Evolutionary conservation across 495 filamentous ascomycete genomes (phyloP).

Genomic region (Viridothelium virens): DNA sequence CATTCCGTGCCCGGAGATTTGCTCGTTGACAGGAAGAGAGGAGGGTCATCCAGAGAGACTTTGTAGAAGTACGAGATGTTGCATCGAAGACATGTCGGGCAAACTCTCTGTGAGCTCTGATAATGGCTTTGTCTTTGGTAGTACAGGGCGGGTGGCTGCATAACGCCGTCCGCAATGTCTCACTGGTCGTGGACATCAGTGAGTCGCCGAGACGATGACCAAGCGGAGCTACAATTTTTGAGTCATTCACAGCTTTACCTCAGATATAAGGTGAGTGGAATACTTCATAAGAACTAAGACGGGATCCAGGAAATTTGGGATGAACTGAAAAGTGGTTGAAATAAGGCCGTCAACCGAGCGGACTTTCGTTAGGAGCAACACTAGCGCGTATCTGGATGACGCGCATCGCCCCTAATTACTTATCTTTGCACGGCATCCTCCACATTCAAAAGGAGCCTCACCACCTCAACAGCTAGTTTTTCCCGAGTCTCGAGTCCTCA

Average conservation of each 20-base stretch:
- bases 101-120: not conserved
- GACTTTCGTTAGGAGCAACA: not conserved
- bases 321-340: not conserved
- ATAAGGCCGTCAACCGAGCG: not conserved
- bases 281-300: not conserved
- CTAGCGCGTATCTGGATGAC: not conserved
- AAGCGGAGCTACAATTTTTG: too few relatives aligned
- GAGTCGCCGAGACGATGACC: too few relatives aligned
- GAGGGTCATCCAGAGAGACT: not conserved
- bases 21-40: not conserved
- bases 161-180: not conserved
- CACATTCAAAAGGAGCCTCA: not conserved
- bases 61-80: not conserved
- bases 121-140: constrained; percentile 5
- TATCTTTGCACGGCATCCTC: not conserved
- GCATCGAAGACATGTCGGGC: not conserved
- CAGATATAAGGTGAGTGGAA: too few relatives aligned
- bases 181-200: not conserved
- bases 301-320: not conserved
- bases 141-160: not conserved
- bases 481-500: not conserved
- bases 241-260: too few relatives aligned
- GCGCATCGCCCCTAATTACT: not conserved
- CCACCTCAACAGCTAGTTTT: not conserved
- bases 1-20: not conserved